phyloP scores from a whole-genome alignment of 2,329 filamentous ascomycete species.

The Sporothrix humicola region DNA sequence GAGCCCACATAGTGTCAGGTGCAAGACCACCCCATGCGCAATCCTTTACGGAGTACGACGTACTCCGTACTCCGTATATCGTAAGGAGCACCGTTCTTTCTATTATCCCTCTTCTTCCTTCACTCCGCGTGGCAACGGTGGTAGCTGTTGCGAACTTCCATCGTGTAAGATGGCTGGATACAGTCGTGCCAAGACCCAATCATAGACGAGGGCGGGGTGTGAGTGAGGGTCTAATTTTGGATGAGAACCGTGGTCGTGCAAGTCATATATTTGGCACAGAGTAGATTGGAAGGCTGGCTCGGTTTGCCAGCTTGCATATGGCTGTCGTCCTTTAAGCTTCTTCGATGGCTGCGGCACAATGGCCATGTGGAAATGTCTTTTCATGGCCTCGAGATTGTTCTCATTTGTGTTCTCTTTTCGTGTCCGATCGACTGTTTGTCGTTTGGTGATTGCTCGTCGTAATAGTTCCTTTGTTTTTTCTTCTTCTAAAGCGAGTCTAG shows the following conservation, averaged over 20 bases:
- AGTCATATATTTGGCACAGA: slow-evolving; percentile 6
- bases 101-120: neutral
- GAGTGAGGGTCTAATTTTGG: slow-evolving; percentile 20
- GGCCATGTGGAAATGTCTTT: neutral
- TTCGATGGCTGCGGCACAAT: neutral
- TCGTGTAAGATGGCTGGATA: neutral
- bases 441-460: neutral
- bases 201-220: neutral
- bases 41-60: no score
- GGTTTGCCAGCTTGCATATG: neutral
- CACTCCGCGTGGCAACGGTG: neutral
- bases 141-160: neutral
- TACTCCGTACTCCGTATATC: neutral
- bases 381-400: neutral
- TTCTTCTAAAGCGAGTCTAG: neutral
- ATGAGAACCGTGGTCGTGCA: slow-evolving; percentile 20
- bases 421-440: neutral
- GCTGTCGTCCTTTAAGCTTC: slow-evolving; percentile 2
- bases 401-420: neutral
- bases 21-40: neutral
- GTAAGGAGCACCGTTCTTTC: neutral
- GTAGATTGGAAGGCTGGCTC: neutral
- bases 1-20: neutral
- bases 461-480: neutral
- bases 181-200: neutral